Percentiles rank a stretch among this genome's conserved stretches.
Conservation (phyloP, 2,329 filamentous ascomycete species). For the Aspergillus piperis region DNA sequence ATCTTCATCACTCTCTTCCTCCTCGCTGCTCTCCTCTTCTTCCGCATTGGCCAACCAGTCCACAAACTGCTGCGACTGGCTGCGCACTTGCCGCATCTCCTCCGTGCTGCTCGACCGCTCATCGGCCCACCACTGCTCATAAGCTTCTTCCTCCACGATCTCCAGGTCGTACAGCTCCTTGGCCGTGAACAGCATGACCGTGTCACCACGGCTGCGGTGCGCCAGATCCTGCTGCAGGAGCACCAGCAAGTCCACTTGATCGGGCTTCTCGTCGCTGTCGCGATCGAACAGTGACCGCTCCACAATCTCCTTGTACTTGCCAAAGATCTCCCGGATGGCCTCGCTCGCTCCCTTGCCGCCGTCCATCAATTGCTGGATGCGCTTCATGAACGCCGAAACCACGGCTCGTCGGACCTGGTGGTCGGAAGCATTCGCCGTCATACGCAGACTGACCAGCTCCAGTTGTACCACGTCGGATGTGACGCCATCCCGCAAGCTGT, state of each 20-base stretch:
- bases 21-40: constrained; percentile 63
- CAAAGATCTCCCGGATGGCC: constrained; percentile 65
- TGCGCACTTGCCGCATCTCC: constrained; percentile 68
- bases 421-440: constrained; percentile 87
- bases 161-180: constrained; percentile 86
- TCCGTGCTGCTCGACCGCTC: constrained; percentile 67
- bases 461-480: constrained; percentile 84
- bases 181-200: constrained; percentile 72
- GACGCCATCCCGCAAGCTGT: constrained; percentile 73
- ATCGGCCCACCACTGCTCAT: constrained; percentile 86
- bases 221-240: constrained; percentile 78
- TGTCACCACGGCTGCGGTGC: constrained; percentile 63
- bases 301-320: constrained; percentile 64
- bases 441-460: constrained; percentile 89
- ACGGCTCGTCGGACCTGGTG: constrained; percentile 84
- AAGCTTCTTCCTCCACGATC: constrained; percentile 83
- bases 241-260: constrained; percentile 83
- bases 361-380: constrained; percentile 70
- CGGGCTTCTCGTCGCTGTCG: constrained; percentile 54
- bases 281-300: constrained; percentile 62
- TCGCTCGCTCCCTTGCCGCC: constrained; percentile 60
- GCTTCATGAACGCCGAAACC: constrained; percentile 79
- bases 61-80: constrained; percentile 75
- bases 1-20: constrained; percentile 31
- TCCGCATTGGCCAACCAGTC: constrained; percentile 81